Evolutionary conservation across 148 eudicot species (phyloP), one percentile per base, ranked within the genome.

Genomic region (Chenopodium suecicum): DNA sequence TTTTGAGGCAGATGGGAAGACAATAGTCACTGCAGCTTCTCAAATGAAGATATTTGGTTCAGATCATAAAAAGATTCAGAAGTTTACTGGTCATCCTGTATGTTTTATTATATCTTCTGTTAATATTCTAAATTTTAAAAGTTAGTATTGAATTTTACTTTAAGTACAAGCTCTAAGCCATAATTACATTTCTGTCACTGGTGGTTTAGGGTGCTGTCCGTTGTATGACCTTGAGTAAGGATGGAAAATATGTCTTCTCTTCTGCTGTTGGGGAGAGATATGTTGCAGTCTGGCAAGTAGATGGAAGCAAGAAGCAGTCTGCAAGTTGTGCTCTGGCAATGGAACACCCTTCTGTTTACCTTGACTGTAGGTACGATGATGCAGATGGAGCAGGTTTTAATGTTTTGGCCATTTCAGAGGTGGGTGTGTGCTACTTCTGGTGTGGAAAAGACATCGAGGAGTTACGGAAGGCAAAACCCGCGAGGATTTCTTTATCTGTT

Each of bases 51-150:
- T 94, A 80, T 90, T 90, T 63, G 85, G 84, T 82, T 89, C 90
- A 50, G 89, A 91, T 81, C 87, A 89, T 80, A 89, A 85, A 81
- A 96, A 92, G 88, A 81, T 94, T 63, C 99, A 96, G 87, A 96
- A 92, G 87, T 96, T 94, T 86, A 90, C 95, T 31, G 98, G 98
- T 34, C 99, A 96, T 84, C 99, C 99, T 25, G 98, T 96, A 85
- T 81, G 98, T 87, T 47, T 69, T 14, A 25, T 50, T 54, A 72
- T 70, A 63, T 64, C 23, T 76, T 41, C 72, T 20, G 7, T 78
- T 17, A 44, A 65, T 9, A 4, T 79, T 74, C 31, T 75, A 19
- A 17, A 31, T 7, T n/a, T 64, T 13, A 25, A 12, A 29, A 12
- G 41, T 20, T 80, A 68, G 4, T 75, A 58, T n/a, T 66, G 69